Conservation (phyloP, 2,329 filamentous ascomycete genomes). For the Xylogone sp. region DNA sequence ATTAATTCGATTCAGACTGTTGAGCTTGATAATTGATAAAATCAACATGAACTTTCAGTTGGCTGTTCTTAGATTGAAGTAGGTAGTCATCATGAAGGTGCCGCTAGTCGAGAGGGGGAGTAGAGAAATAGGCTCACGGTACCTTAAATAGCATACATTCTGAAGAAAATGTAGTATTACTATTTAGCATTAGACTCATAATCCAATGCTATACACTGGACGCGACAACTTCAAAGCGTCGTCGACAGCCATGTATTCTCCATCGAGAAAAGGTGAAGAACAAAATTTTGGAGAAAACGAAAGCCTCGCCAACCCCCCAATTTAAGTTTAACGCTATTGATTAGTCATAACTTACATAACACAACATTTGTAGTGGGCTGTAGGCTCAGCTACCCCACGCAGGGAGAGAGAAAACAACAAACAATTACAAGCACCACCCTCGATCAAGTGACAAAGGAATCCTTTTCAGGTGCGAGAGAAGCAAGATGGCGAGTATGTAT, state of each 20-base stretch:
- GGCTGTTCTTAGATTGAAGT: constrained; percentile 61
- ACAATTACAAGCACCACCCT: not conserved
- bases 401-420: not conserved
- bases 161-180: not conserved
- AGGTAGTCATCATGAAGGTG: constrained; percentile 50
- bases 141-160: constrained; percentile 1
- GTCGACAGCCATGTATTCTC: not conserved
- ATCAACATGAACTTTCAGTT: constrained; percentile 60
- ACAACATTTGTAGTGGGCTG: not conserved
- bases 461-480: not conserved
- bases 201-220: not conserved
- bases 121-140: constrained; percentile 1
- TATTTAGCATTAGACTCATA: not conserved
- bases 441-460: not conserved
- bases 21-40: constrained; percentile 56
- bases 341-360: not conserved
- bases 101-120: constrained; percentile 9
- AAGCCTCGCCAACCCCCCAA: not conserved
- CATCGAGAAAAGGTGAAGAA: not conserved
- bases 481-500: constrained; percentile 29
- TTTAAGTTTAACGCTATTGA: not conserved
- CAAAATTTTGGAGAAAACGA: constrained; percentile 3
- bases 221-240: not conserved
- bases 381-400: not conserved
- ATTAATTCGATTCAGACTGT: constrained; percentile 59